Evolutionary conservation across 208 protist genomes (phyloP).

Genomic region (Vickermania ingenoplastis): DNA sequence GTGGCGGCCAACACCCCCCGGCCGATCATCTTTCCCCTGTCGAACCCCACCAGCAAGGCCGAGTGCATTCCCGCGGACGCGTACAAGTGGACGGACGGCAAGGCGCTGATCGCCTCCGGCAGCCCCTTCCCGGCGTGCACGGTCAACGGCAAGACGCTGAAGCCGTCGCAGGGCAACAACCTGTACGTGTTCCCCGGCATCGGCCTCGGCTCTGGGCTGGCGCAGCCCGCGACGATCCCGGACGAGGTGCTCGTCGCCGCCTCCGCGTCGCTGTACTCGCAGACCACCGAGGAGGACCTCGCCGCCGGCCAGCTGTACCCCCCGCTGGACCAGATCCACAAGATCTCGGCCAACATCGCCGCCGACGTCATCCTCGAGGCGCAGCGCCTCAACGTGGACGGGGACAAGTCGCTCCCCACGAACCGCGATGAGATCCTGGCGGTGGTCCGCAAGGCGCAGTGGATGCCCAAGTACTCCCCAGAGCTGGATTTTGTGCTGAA

Average conservation of each 20-base stretch:
- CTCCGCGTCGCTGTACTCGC: conserved; percentile 56
- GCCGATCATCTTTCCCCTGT: conserved; percentile 96
- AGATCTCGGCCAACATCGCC: conserved; percentile 70
- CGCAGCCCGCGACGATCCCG: conserved; percentile 67
- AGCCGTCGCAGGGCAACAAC: conserved; percentile 96
- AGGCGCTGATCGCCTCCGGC: conserved; percentile 92
- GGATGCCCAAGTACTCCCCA: conserved; percentile 58
- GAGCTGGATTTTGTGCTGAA: conserved; percentile 21
- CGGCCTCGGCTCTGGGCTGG: conserved; percentile 82
- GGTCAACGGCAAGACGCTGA: conserved; percentile 69
- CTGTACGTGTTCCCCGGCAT: conserved; percentile 95
- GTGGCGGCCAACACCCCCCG: conserved; percentile 67
- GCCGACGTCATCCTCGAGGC: conserved; percentile 53
- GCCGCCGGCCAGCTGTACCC: conserved; percentile 53
- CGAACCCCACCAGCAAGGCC: conserved; percentile 89
- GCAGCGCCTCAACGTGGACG: conserved; percentile 49
- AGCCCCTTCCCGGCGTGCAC: conserved; percentile 91
- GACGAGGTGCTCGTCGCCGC: conserved; percentile 84
- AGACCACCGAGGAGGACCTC: conserved; percentile 39
- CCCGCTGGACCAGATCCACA: conserved; percentile 57
- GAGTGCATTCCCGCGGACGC: conserved; percentile 90
- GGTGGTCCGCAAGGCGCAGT: conserved; percentile 34
- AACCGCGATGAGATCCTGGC: conserved; percentile 34
- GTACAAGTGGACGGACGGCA: conserved; percentile 90
- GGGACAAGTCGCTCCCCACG: conserved; percentile 31